Percentiles rank a stretch among this genome's conserved stretches.
Evolutionary conservation across 441 rosid genomes (phyloP).

Genomic region (Bruguiera hainesii): DNA sequence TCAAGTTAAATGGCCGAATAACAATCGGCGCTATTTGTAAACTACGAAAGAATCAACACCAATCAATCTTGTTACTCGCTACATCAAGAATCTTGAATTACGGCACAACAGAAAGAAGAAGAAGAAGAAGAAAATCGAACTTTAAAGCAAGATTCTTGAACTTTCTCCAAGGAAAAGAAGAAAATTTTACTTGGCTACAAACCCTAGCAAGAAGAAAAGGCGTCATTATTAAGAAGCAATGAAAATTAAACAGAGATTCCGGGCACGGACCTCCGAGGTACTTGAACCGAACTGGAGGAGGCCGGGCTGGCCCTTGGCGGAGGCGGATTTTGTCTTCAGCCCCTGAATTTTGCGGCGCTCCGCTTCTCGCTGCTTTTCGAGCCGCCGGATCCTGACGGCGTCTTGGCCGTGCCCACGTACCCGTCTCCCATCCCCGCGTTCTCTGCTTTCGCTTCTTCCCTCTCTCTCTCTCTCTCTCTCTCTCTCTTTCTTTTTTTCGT

Average conservation of each 20-base stretch:
- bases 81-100: too few species aligned
- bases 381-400: constrained; percentile 87
- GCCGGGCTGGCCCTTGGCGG: constrained; percentile 73
- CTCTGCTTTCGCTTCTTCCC: constrained; percentile 11
- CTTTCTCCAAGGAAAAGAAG: too few species aligned
- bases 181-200: neutral
- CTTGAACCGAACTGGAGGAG: constrained; percentile 95
- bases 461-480: too few species aligned
- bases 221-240: constrained; percentile 6
- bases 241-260: neutral
- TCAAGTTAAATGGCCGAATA: neutral
- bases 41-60: too few species aligned
- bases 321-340: constrained; percentile 78
- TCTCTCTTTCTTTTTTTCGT: too few species aligned
- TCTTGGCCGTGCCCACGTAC: constrained; percentile 97
- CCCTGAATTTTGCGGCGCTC: constrained; percentile 92
- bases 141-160: too few species aligned
- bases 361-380: constrained; percentile 96
- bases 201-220: neutral
- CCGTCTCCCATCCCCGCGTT: constrained; percentile 99
- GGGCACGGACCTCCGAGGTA: constrained; percentile 65
- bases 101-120: too few species aligned
- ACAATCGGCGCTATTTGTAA: neutral
- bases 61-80: too few species aligned
- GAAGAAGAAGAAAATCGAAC: too few species aligned